These are phyloP conservation scores for Wilhelminamyces savonicus DNA, from an alignment of 805 yeast genomes.

Conservation along the genomic window DNA sequence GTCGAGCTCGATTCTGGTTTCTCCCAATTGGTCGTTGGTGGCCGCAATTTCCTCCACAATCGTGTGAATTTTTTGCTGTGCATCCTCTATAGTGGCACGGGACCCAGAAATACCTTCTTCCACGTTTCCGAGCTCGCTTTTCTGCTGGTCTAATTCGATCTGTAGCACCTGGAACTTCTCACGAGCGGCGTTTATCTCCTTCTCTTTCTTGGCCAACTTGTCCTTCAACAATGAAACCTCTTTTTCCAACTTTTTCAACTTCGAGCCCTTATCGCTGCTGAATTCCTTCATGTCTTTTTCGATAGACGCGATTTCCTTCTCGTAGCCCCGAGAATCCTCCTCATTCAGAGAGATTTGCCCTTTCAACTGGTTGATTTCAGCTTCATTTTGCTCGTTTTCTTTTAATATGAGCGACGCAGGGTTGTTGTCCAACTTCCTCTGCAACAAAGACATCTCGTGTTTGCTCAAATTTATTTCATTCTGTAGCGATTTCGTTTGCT, in stretches of 20 bases:
- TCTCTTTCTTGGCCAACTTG: conserved; percentile 34
- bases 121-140: conserved; percentile 45
- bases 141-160: conserved; percentile 64
- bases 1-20: conserved; percentile 31
- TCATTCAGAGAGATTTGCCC: conserved; percentile 25
- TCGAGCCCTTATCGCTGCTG: conserved; percentile 69
- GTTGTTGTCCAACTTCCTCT: conserved; percentile 49
- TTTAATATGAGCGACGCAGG: conserved; percentile 51
- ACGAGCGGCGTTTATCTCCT: conserved; percentile 38
- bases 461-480: conserved; percentile 49
- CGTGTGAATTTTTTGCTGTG: conserved; percentile 10
- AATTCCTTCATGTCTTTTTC: conserved; percentile 82
- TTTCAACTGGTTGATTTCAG: conserved; percentile 40
- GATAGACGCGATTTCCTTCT: conserved; percentile 43
- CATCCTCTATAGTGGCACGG: conserved; percentile 25
- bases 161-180: conserved; percentile 57
- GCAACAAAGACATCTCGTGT: conserved; percentile 54
- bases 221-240: conserved; percentile 39
- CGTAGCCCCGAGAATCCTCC: conserved; percentile 25
- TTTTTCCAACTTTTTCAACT: conserved; percentile 55
- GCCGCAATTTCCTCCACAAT: conserved; percentile 17
- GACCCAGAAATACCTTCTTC: conserved; percentile 36
- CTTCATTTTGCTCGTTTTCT: conserved; percentile 39
- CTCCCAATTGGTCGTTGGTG: conserved; percentile 11
- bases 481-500: conserved; percentile 49